A percentile compares a stretch with the other conserved stretches of the same genome.
phyloP scores from a whole-genome alignment of 495 filamentous ascomycete species.

The Aspergillus mulundensis region DNA sequence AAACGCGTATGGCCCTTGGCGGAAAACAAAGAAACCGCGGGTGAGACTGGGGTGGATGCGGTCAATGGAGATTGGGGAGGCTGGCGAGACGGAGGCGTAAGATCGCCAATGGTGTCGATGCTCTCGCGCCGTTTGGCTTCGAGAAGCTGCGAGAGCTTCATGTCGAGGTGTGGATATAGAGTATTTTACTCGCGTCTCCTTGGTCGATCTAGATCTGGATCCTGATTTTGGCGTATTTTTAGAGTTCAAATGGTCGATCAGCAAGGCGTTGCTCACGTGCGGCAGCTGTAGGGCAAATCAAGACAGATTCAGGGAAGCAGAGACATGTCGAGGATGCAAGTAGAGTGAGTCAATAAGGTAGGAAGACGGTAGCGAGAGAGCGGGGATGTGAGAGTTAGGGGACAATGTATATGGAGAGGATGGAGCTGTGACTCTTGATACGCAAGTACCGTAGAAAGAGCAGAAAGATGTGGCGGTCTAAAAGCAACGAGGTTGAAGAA shows the following conservation, averaged over 20 bases:
- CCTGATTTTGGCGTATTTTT: background rate
- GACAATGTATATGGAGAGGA: background rate
- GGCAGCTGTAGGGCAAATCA: slow-evolving; percentile 5
- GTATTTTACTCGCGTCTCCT: background rate
- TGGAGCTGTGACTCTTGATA: slow-evolving; percentile 10
- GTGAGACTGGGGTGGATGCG: slow-evolving; percentile 42
- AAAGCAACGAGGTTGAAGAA: slow-evolving; percentile 5
- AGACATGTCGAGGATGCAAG: slow-evolving; percentile 11
- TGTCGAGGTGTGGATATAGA: slow-evolving; percentile 6
- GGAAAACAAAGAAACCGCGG: slow-evolving; percentile 41
- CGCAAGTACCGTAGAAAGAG: slow-evolving; percentile 3
- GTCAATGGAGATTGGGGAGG: slow-evolving; percentile 31
- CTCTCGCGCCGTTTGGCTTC: slow-evolving; percentile 27
- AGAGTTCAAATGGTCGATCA: slow-evolving; percentile 10
- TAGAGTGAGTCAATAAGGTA: background rate
- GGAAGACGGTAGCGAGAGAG: background rate
- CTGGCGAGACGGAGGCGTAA: slow-evolving; percentile 16
- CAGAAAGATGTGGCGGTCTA: slow-evolving; percentile 21
- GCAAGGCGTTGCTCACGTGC: slow-evolving; percentile 19
- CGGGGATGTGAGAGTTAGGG: background rate
- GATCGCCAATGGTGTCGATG: slow-evolving; percentile 24
- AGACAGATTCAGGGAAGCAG: slow-evolving; percentile 1
- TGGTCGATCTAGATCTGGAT: background rate
- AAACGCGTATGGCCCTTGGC: slow-evolving; percentile 37
- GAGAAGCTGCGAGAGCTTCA: slow-evolving; percentile 27